A percentile compares a stretch with the other conserved stretches of the same genome.
Evolutionary conservation across 148 eudicot genomes (phyloP).

Genomic region (Agrostemma githago): DNA sequence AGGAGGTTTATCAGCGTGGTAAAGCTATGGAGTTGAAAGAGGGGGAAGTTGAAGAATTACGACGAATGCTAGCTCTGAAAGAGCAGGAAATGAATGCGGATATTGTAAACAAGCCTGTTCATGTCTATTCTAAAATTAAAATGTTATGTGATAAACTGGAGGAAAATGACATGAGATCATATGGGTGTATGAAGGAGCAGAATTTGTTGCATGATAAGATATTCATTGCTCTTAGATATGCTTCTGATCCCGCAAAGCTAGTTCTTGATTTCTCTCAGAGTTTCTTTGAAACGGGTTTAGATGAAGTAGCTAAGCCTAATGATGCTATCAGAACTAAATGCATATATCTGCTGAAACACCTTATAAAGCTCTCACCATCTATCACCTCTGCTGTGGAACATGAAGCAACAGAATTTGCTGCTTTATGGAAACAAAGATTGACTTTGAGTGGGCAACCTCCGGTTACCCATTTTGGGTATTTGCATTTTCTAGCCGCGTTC

Average conservation of each 20-base stretch:
- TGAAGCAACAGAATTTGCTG: slow-evolving; percentile 16
- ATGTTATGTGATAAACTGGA: slow-evolving; percentile 17
- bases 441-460: not conserved
- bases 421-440: slow-evolving; percentile 5
- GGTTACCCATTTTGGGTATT: slow-evolving; percentile 3
- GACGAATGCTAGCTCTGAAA: no score
- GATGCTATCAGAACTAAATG: slow-evolving; percentile 13
- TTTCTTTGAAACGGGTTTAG: slow-evolving; percentile 17
- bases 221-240: slow-evolving; percentile 21
- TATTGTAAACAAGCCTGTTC: no score
- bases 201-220: slow-evolving; percentile 16
- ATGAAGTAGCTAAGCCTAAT: not conserved
- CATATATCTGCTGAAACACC: slow-evolving; percentile 21
- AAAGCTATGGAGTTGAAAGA: not conserved
- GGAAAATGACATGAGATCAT: slow-evolving; percentile 12
- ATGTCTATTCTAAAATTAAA: not conserved
- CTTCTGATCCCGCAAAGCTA: slow-evolving; percentile 34
- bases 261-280: slow-evolving; percentile 33
- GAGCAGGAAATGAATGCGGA: slow-evolving; percentile 13
- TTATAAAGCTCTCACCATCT: slow-evolving; percentile 22
- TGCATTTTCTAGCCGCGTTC: slow-evolving; percentile 21
- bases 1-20: not conserved
- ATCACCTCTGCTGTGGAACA: slow-evolving; percentile 17
- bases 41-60: no score
- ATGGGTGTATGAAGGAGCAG: slow-evolving; percentile 15